Evolutionary conservation across 2,329 filamentous ascomycete species (phyloP).

Genomic region (Paradendryphiella salina): DNA sequence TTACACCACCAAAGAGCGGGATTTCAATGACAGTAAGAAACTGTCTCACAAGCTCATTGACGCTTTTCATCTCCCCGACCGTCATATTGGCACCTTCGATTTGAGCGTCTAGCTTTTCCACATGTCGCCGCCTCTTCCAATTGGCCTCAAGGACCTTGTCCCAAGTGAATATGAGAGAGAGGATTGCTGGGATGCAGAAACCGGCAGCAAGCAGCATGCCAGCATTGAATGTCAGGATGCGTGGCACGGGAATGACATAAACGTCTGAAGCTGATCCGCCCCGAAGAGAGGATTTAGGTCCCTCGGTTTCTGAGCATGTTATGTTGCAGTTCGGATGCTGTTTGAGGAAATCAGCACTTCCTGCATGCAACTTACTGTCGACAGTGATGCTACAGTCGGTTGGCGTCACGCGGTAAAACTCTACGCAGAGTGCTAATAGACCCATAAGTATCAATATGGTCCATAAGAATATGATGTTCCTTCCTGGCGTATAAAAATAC

Average conservation of each 20-base stretch:
- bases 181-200: conserved; percentile 66
- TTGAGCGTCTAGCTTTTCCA: conserved; percentile 42
- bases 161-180: conserved; percentile 65
- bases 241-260: conserved; percentile 64
- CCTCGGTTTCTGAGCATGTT: conserved; percentile 50
- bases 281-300: conserved; percentile 61
- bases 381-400: conserved; percentile 51
- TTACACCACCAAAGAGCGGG: conserved; percentile 61
- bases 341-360: conserved; percentile 53
- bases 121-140: conserved; percentile 55
- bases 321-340: conserved; percentile 52
- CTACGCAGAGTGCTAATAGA: conserved; percentile 63
- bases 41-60: conserved; percentile 43
- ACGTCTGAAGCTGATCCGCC: conserved; percentile 62
- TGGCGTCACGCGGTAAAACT: conserved; percentile 62
- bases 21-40: conserved; percentile 56
- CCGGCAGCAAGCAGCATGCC: conserved; percentile 65
- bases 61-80: conserved; percentile 52
- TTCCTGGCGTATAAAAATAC: conserved; percentile 65
- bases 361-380: conserved; percentile 45
- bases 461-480: conserved; percentile 70
- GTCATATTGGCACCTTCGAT: conserved; percentile 62
- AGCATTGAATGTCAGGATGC: conserved; percentile 60
- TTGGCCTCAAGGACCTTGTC: conserved; percentile 66
- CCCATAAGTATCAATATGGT: conserved; percentile 63